phyloP scores from a whole-genome alignment of 768 basidiomycete species.

The Trametes sanguinea region DNA sequence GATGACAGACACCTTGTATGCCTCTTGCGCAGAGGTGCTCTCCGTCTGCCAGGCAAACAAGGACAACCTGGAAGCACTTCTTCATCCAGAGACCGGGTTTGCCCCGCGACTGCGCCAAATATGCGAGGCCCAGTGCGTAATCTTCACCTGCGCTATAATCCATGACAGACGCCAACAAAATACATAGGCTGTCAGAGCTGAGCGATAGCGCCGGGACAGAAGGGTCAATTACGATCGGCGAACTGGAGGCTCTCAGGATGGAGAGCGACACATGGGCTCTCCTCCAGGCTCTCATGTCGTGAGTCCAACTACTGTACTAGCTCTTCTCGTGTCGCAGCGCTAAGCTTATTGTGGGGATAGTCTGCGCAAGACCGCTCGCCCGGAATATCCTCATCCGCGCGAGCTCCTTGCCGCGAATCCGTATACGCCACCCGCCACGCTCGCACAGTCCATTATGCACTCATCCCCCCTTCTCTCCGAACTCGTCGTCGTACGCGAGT shows the following conservation, averaged over 20 bases:
- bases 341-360: slow-evolving; percentile 35
- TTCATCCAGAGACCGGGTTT: slow-evolving; percentile 69
- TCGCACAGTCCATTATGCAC: slow-evolving; percentile 74
- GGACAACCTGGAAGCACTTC: slow-evolving; percentile 58
- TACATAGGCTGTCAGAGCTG: slow-evolving; percentile 51
- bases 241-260: slow-evolving; percentile 63
- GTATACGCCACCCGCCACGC: slow-evolving; percentile 75
- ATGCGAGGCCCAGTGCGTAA: slow-evolving; percentile 59
- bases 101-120: slow-evolving; percentile 60
- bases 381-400: slow-evolving; percentile 49
- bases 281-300: slow-evolving; percentile 77
- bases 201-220: slow-evolving; percentile 40
- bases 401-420: slow-evolving; percentile 69
- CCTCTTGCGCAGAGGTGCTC: slow-evolving; percentile 70
- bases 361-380: slow-evolving; percentile 66
- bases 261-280: slow-evolving; percentile 85
- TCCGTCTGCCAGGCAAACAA: slow-evolving; percentile 54
- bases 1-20: slow-evolving; percentile 56
- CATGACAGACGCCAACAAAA: background rate
- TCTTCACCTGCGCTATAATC: background rate
- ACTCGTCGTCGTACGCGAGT: slow-evolving; percentile 82
- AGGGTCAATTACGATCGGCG: slow-evolving; percentile 45
- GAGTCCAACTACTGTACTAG: slow-evolving; percentile 33
- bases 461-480: slow-evolving; percentile 69
- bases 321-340: background rate